Evolutionary conservation across 2,329 filamentous ascomycete genomes (phyloP).

Genomic region (Hymenoscyphus repandus): DNA sequence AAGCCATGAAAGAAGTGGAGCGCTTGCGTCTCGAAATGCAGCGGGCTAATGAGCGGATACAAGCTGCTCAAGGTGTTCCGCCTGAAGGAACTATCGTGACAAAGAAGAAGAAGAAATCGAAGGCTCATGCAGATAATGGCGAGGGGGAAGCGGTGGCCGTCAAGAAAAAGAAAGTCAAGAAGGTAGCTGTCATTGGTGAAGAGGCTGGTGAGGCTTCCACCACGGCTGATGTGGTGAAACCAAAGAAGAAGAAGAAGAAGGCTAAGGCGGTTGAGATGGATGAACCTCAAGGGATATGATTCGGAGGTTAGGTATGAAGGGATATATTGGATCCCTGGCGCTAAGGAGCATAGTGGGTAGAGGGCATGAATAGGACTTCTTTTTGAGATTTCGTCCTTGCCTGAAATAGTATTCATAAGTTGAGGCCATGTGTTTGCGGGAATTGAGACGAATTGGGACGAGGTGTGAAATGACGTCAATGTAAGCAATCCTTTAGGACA

Average conservation of each 20-base stretch:
- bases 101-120: slow-evolving; percentile 62
- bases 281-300: not conserved
- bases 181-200: slow-evolving; percentile 24
- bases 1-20: slow-evolving; percentile 86
- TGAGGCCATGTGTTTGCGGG: too few species aligned
- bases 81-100: slow-evolving; percentile 57
- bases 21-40: slow-evolving; percentile 84
- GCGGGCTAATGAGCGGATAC: slow-evolving; percentile 68
- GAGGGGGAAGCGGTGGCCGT: slow-evolving; percentile 12
- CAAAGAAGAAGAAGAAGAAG: slow-evolving; percentile 43
- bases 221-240: slow-evolving; percentile 24
- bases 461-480: too few species aligned
- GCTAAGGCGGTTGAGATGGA: slow-evolving; percentile 17
- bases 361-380: not conserved
- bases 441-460: too few species aligned
- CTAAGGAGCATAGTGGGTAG: not conserved
- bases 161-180: slow-evolving; percentile 45
- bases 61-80: slow-evolving; percentile 61
- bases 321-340: not conserved
- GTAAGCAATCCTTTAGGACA: too few species aligned
- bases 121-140: slow-evolving; percentile 24
- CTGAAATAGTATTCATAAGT: too few species aligned
- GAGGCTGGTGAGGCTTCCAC: slow-evolving; percentile 16
- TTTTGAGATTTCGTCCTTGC: too few species aligned
- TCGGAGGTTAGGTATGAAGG: slow-evolving; percentile 1